Evolutionary conservation across 2,329 filamentous ascomycete species (phyloP), one percentile per base, ranked within the genome.

Genomic region (Colletotrichum nymphaeae): DNA sequence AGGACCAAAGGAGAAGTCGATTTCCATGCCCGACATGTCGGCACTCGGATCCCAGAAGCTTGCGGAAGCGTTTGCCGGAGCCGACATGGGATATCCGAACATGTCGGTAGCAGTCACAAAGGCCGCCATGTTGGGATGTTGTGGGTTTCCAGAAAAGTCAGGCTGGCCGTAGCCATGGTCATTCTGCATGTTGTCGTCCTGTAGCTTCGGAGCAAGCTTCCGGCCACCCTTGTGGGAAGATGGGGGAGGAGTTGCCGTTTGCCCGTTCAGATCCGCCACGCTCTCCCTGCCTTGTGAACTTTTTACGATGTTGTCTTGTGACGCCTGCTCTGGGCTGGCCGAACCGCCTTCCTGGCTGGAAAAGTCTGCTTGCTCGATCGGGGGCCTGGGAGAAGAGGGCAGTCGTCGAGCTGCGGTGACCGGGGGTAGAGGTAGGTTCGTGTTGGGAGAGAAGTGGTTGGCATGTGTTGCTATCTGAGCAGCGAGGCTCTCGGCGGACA

Each of bases 61-160:
- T 3, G 83, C 80, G 1, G 88, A 84, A 4, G 84, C 84, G 2
- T 85, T 84, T 37, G 86, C 85, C 24, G 89, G 87, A 3, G 88
- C 89, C n/a, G 90, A 89, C 80, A 92, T 84, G 32, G 90, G 88
- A 77, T 90, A 91, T 30, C 84, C 84, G 78, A 91, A 92, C 80
- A 92, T 84, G 76, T 92, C 90, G 67, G 87, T 83, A 26, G 84
- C 82, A 22, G 83, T 83, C 76, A 88, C 84, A 75, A 87, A 86
- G 12, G 80, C 80, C 32, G 84, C 79, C 81, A 90, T 83, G 56
- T 87, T 86, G 59, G 81, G 82, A 76, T 88, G 86, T 69, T 85
- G 86, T 53, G 88, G 83, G n/a, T 85, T 83, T 67, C 83, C 82
- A 78, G 85, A 80, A 73, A 89, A 88, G 77, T 89, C 88, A 72